Evolutionary conservation across 352 stramenopile species (phyloP).

Genomic region (Phytophthora brassicae): DNA sequence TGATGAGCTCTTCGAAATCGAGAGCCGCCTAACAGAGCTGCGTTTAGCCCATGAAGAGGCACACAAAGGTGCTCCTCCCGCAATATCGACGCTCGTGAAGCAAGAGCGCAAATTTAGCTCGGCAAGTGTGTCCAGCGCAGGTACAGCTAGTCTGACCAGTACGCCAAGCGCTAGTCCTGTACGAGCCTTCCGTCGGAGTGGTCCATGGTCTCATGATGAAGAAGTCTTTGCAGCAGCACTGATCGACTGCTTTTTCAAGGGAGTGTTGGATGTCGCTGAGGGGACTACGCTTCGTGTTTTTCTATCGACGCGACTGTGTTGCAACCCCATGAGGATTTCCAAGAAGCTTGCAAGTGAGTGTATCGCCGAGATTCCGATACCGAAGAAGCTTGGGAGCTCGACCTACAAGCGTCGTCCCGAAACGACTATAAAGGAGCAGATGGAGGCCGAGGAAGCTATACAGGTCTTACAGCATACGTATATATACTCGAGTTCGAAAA

Average conservation of each 20-base stretch:
- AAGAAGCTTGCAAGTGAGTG: constrained; percentile 76
- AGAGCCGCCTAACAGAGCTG: constrained; percentile 49
- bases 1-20: constrained; percentile 53
- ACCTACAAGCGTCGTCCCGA: constrained; percentile 53
- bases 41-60: constrained; percentile 47
- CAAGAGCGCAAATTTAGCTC: constrained; percentile 32
- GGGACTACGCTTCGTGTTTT: constrained; percentile 70
- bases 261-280: constrained; percentile 54
- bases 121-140: constrained; percentile 30
- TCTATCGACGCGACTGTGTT: constrained; percentile 59
- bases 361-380: constrained; percentile 68
- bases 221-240: constrained; percentile 64
- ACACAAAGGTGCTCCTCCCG: constrained; percentile 26
- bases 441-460: constrained; percentile 41
- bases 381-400: constrained; percentile 71
- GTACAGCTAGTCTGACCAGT: constrained; percentile 20
- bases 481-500: constrained; percentile 26
- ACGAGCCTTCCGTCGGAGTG: constrained; percentile 49
- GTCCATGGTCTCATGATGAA: constrained; percentile 69
- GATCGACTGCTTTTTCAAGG: constrained; percentile 74
- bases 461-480: constrained; percentile 41
- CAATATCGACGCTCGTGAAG: constrained; percentile 17
- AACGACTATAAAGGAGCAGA: constrained; percentile 36
- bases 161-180: constrained; percentile 29
- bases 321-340: constrained; percentile 76